Percentiles rank a stretch among this genome's conserved stretches.
Conservation (phyloP, 768 basidiomycete genomes). For the Cystobasidium onofrii region DNA sequence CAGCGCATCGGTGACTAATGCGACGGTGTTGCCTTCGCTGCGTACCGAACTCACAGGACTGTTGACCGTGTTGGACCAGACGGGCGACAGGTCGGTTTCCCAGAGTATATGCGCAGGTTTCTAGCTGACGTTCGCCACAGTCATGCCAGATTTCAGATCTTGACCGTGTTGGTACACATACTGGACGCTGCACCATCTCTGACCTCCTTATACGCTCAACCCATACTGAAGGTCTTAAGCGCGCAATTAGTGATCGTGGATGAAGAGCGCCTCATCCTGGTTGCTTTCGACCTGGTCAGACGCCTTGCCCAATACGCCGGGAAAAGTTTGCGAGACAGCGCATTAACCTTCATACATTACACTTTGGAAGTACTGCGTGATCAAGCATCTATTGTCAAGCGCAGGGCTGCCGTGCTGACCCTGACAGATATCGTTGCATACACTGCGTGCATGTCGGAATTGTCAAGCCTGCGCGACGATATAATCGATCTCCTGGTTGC, state of each 20-base stretch:
- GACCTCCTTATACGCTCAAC: neutral
- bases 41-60: constrained; percentile 25
- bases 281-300: neutral
- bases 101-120: neutral
- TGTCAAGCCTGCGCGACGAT: neutral
- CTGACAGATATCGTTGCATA: constrained; percentile 16
- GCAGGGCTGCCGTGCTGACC: constrained; percentile 1
- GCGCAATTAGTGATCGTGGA: neutral
- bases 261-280: neutral
- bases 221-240: constrained; percentile 7
- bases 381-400: constrained; percentile 15
- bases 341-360: neutral
- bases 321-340: neutral
- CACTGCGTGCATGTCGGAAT: constrained; percentile 20
- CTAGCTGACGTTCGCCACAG: neutral
- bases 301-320: constrained; percentile 17
- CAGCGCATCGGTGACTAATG: neutral
- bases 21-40: constrained; percentile 1
- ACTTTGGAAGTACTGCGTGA: constrained; percentile 15
- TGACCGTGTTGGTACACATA: constrained; percentile 11
- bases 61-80: constrained; percentile 14
- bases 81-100: neutral
- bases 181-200: constrained; percentile 14
- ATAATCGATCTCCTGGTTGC: constrained; percentile 13
- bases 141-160: neutral